Percentiles rank a stretch among this genome's conserved stretches.
Conservation (phyloP, 108 stramenopile species). For the Discostella stelligeroides region DNA sequence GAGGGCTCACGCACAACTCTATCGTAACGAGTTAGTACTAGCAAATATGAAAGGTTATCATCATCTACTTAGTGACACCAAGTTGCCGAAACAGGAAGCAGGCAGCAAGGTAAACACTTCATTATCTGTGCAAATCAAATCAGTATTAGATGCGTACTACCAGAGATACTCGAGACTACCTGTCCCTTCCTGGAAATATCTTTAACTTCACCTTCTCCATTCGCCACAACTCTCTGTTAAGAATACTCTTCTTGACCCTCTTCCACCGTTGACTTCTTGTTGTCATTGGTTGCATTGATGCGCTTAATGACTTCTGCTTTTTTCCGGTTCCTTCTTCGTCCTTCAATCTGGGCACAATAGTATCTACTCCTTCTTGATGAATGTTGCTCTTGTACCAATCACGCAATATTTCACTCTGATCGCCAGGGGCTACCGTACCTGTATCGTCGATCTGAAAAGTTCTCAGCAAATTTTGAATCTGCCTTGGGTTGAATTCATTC, state of each 20-base stretch:
- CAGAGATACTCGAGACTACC: no score
- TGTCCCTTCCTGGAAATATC: background rate
- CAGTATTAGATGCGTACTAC: no score
- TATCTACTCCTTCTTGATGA: constrained; percentile 42
- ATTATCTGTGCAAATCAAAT: no score
- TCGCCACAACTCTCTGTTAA: background rate
- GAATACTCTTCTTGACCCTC: constrained; percentile 15
- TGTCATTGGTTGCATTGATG: constrained; percentile 19
- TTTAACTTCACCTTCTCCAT: constrained; percentile 15
- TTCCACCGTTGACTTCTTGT: constrained; percentile 21
- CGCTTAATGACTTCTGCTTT: constrained; percentile 1
- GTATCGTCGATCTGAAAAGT: constrained; percentile 49
- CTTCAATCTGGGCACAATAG: constrained; percentile 10
- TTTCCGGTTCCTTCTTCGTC: constrained; percentile 4
- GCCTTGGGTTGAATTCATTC: constrained; percentile 43
- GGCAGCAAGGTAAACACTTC: no score
- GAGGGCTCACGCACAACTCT: no score
- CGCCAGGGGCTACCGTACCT: constrained; percentile 47
- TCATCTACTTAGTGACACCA: no score
- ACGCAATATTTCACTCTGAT: constrained; percentile 49
- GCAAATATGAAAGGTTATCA: no score
- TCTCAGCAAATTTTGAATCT: constrained; percentile 46
- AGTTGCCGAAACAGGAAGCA: no score
- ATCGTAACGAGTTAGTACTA: no score
- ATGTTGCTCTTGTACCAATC: constrained; percentile 55